phyloP scores from a whole-genome alignment of 2,329 filamentous ascomycete species.

The Emmonsia crescens region DNA sequence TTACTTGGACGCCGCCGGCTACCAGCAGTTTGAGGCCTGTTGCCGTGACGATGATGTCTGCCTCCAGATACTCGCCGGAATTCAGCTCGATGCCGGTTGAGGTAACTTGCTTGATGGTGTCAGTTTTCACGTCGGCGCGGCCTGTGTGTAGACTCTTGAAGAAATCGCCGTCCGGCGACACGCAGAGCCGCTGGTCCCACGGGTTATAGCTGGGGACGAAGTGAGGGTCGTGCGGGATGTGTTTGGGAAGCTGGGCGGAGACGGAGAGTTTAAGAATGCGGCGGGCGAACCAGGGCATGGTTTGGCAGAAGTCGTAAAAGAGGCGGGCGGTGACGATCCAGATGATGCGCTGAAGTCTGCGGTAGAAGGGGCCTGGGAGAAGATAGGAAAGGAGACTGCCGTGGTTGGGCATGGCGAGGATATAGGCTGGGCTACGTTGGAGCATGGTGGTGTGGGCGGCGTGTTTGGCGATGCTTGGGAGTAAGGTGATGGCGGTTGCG shows the following conservation, averaged over 20 bases:
- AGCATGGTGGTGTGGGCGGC: slow-evolving; percentile 65
- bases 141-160: slow-evolving; percentile 42
- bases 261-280: slow-evolving; percentile 39
- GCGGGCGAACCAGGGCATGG: slow-evolving; percentile 43
- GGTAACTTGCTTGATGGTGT: slow-evolving; percentile 42
- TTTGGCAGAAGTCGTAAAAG: slow-evolving; percentile 43
- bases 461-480: slow-evolving; percentile 57
- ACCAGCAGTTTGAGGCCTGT: slow-evolving; percentile 34
- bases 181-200: slow-evolving; percentile 66
- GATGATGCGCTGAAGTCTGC: slow-evolving; percentile 34
- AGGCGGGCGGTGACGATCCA: slow-evolving; percentile 39
- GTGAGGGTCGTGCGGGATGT: slow-evolving; percentile 47
- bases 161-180: slow-evolving; percentile 53
- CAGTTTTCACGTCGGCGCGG: slow-evolving; percentile 45
- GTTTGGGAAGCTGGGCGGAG: slow-evolving; percentile 42
- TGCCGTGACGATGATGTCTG: slow-evolving; percentile 36
- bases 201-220: slow-evolving; percentile 56
- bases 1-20: slow-evolving; percentile 26
- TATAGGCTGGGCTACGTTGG: slow-evolving; percentile 65
- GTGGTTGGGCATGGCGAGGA: slow-evolving; percentile 44
- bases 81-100: slow-evolving; percentile 39
- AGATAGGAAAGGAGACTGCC: slow-evolving; percentile 30
- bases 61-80: slow-evolving; percentile 31
- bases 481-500: slow-evolving; percentile 66
- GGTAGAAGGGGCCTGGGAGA: slow-evolving; percentile 23